phyloP scores from a whole-genome alignment of 176 grass and related monocot genomes.

The Ensete ventricosum region DNA sequence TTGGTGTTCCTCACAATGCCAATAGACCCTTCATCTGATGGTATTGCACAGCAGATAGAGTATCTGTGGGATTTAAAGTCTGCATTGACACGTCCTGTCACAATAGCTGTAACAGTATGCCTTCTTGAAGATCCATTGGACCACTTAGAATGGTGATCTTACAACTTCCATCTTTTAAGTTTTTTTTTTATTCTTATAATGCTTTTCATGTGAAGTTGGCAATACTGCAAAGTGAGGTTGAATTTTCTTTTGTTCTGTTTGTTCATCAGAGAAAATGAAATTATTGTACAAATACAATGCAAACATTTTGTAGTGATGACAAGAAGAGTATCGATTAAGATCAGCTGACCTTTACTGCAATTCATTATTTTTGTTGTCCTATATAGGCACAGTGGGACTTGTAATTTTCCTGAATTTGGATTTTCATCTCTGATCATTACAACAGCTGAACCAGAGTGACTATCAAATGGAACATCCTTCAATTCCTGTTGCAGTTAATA shows the following conservation, averaged over 20 bases:
- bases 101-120: constrained; percentile 66
- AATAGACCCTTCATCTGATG: constrained; percentile 57
- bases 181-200: constrained; percentile 6
- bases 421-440: too few species aligned
- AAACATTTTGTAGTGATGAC: too few species aligned
- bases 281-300: too few species aligned
- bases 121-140: constrained; percentile 87
- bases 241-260: too few species aligned
- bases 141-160: constrained; percentile 66
- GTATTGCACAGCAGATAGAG: constrained; percentile 75
- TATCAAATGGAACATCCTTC: not conserved
- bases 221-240: too few species aligned
- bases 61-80: constrained; percentile 93
- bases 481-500: not conserved
- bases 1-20: constrained; percentile 95
- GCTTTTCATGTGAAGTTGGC: too few species aligned
- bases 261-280: too few species aligned
- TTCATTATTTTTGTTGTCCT: too few species aligned
- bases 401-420: too few species aligned
- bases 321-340: too few species aligned
- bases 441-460: not conserved
- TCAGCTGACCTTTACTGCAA: too few species aligned
- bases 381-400: too few species aligned
- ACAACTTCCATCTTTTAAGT: not conserved
- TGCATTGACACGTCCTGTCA: constrained; percentile 44